phyloP scores from a whole-genome alignment of 768 basidiomycete species.

The Chalciporus sphaerocephalus region DNA sequence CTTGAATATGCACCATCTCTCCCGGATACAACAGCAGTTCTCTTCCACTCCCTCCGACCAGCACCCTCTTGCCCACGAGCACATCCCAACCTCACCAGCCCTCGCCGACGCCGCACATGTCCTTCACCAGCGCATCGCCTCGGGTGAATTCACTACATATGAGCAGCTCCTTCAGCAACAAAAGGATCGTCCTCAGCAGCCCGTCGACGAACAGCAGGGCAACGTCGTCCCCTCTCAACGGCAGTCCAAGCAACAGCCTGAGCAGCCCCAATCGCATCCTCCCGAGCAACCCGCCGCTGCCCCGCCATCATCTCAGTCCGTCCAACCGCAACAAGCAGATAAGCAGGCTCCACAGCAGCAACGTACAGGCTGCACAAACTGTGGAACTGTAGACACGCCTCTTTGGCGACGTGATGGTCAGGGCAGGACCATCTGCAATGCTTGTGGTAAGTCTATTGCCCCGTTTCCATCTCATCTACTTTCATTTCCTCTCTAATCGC shows the following conservation, averaged over 20 bases:
- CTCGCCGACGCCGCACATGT: slow-evolving; percentile 22
- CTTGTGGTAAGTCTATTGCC: slow-evolving; percentile 67
- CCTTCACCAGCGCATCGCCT: slow-evolving; percentile 28
- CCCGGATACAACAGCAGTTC: slow-evolving; percentile 48
- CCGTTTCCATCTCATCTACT: slow-evolving; percentile 32
- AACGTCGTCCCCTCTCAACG: slow-evolving; percentile 11
- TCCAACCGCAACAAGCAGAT: slow-evolving; percentile 18
- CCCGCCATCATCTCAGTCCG: slow-evolving; percentile 21
- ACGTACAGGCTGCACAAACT: slow-evolving; percentile 58
- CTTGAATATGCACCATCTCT: slow-evolving; percentile 49
- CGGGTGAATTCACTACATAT: slow-evolving; percentile 28
- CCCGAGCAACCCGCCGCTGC: slow-evolving; percentile 27
- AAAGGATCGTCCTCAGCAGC: slow-evolving; percentile 28
- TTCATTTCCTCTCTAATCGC: slow-evolving; percentile 29
- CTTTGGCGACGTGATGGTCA: slow-evolving; percentile 80
- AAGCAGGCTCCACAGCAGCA: slow-evolving; percentile 36
- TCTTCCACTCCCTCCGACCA: slow-evolving; percentile 32
- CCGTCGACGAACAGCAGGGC: slow-evolving; percentile 13
- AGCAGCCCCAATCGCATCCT: slow-evolving; percentile 14
- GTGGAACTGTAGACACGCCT: slow-evolving; percentile 73
- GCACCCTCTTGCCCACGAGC: slow-evolving; percentile 21
- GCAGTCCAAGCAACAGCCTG: slow-evolving; percentile 9
- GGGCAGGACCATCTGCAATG: slow-evolving; percentile 84
- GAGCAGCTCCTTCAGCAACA: slow-evolving; percentile 30
- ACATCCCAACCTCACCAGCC: slow-evolving; percentile 16